These are phyloP conservation scores for Xylaria digitata DNA, from an alignment of 2,329 filamentous ascomycete genomes.

Conservation along the genomic window DNA sequence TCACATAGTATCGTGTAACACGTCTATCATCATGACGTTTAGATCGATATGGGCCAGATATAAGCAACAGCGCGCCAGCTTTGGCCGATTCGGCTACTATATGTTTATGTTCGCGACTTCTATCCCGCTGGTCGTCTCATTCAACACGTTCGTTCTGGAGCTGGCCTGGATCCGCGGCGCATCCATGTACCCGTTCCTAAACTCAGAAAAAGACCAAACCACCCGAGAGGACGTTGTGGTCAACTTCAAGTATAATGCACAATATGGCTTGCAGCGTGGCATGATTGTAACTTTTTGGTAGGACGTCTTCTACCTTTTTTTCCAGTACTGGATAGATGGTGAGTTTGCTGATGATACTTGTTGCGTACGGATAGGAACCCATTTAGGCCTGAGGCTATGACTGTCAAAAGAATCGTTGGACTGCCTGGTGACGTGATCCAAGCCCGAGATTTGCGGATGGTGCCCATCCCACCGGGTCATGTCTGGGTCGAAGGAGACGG, in stretches of 20 bases:
- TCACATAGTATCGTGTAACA: neutral
- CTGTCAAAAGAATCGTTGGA: slow-evolving; percentile 85
- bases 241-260: slow-evolving; percentile 68
- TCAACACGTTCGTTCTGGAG: slow-evolving; percentile 71
- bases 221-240: slow-evolving; percentile 66
- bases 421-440: slow-evolving; percentile 81
- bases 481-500: slow-evolving; percentile 97
- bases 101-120: slow-evolving; percentile 68
- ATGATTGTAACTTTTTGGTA: slow-evolving; percentile 80
- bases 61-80: slow-evolving; percentile 40
- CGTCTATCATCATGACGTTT: slow-evolving; percentile 49
- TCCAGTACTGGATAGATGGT: neutral
- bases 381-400: slow-evolving; percentile 72
- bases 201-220: slow-evolving; percentile 71
- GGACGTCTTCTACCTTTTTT: slow-evolving; percentile 40
- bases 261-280: slow-evolving; percentile 70
- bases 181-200: slow-evolving; percentile 84
- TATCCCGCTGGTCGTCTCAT: slow-evolving; percentile 70
- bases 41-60: slow-evolving; percentile 53
- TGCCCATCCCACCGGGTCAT: slow-evolving; percentile 82
- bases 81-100: slow-evolving; percentile 56
- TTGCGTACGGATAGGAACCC: slow-evolving; percentile 68
- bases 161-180: slow-evolving; percentile 67
- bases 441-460: slow-evolving; percentile 66
- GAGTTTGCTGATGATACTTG: slow-evolving; percentile 29